Evolutionary conservation across 352 stramenopile species (phyloP).

Genomic region (Peronospora destructor): DNA sequence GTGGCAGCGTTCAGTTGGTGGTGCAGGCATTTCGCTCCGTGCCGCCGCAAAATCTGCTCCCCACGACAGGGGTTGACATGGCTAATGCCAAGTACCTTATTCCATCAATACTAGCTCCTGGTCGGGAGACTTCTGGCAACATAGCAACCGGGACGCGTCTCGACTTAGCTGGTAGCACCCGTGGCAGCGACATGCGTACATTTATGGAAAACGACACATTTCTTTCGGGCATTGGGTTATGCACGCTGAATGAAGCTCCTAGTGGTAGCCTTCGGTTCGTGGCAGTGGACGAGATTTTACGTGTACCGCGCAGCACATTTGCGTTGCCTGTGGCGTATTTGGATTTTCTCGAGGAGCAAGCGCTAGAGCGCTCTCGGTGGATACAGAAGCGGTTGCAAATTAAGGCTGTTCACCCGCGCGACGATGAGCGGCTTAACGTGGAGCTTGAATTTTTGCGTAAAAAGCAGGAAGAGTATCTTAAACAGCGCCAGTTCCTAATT

Average conservation of each 20-base stretch:
- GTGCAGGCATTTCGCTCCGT: constrained; percentile 51
- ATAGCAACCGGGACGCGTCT: constrained; percentile 12
- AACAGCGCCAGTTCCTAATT: constrained; percentile 71
- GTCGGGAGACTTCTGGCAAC: constrained; percentile 25
- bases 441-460: constrained; percentile 60
- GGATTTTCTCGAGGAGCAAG: constrained; percentile 64
- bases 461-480: constrained; percentile 70
- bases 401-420: constrained; percentile 11
- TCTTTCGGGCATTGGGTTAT: constrained; percentile 30
- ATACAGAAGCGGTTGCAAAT: constrained; percentile 43
- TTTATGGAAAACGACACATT: constrained; percentile 68
- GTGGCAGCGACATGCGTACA: constrained; percentile 31
- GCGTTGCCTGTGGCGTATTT: constrained; percentile 64
- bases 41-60: constrained; percentile 41
- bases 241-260: constrained; percentile 24
- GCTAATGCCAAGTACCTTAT: constrained; percentile 72
- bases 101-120: constrained; percentile 43
- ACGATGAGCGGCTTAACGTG: constrained; percentile 30
- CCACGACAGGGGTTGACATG: constrained; percentile 62
- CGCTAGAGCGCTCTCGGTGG: constrained; percentile 42
- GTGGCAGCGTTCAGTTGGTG: constrained; percentile 40
- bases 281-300: constrained; percentile 72
- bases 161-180: constrained; percentile 17
- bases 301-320: constrained; percentile 67
- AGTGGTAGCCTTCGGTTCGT: constrained; percentile 39